Conservation (phyloP, 345 rosid species). For the Balakata baccata region DNA sequence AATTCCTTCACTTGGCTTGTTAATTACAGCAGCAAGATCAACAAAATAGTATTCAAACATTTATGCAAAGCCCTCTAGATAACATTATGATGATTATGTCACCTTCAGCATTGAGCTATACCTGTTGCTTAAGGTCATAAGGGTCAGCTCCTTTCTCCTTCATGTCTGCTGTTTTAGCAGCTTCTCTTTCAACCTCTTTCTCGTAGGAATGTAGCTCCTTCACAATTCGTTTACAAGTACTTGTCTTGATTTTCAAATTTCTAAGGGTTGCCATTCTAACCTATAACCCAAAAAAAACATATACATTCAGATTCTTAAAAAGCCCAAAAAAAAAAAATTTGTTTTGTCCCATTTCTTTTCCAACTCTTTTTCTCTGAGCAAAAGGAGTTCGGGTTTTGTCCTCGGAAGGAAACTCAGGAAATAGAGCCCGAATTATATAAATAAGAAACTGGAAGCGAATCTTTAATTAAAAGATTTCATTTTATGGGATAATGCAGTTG, state of each 20-base stretch:
- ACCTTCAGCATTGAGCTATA: conserved; percentile 8
- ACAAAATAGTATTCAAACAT: not conserved
- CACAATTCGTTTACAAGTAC: conserved; percentile 70
- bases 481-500: not conserved
- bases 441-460: not conserved
- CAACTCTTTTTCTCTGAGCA: not conserved
- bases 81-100: not conserved
- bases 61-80: not conserved
- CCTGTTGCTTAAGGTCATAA: conserved; percentile 96
- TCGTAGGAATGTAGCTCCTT: conserved; percentile 87
- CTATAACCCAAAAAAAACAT: conserved; percentile 16
- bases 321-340: not conserved
- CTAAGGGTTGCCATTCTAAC: conserved; percentile 57
- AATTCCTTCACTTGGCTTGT: too few species aligned
- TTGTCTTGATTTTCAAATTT: conserved; percentile 71
- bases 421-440: not conserved
- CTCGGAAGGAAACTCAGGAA: not conserved
- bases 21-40: not conserved
- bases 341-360: not conserved
- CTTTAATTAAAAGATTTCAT: not conserved
- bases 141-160: conserved; percentile 90
- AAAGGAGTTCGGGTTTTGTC: not conserved
- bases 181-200: conserved; percentile 94
- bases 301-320: not conserved
- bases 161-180: conserved; percentile 78